Percentiles rank a stretch among this genome's conserved stretches.
Conservation (phyloP, 306 rosid genomes). For the Abrus precatorius region DNA sequence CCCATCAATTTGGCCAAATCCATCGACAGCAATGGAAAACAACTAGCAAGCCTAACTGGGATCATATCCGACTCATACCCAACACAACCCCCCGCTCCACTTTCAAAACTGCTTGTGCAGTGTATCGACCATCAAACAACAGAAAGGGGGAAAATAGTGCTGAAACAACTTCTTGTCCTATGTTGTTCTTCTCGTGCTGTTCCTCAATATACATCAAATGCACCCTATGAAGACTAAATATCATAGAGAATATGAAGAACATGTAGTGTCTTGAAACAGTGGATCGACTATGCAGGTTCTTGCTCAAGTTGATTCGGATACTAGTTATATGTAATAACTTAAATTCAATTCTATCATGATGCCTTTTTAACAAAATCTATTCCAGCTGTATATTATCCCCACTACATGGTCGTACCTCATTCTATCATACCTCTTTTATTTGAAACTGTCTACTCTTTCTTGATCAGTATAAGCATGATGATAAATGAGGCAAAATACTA, state of each 20-base stretch:
- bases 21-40: not conserved
- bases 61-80: slow-evolving; percentile 4
- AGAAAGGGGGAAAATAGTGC: not conserved
- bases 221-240: not conserved
- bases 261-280: slow-evolving; percentile 17
- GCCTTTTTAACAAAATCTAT: slow-evolving; percentile 9
- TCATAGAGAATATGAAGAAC: not conserved
- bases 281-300: not conserved
- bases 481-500: slow-evolving; percentile 22
- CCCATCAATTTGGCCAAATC: not conserved
- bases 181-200: not conserved
- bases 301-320: slow-evolving; percentile 1
- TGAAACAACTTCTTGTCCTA: slow-evolving; percentile 12
- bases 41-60: not conserved
- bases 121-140: not conserved
- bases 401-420: not conserved
- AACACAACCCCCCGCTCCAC: not conserved
- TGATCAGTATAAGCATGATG: slow-evolving; percentile 24
- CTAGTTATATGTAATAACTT: not conserved
- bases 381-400: slow-evolving; percentile 6
- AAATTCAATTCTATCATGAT: not conserved
- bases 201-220: not conserved
- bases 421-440: slow-evolving; percentile 30
- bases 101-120: not conserved
- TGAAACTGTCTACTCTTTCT: slow-evolving; percentile 32